Evolutionary conservation across 306 rosid species (phyloP).

Genomic region (Fagus sylvatica): DNA sequence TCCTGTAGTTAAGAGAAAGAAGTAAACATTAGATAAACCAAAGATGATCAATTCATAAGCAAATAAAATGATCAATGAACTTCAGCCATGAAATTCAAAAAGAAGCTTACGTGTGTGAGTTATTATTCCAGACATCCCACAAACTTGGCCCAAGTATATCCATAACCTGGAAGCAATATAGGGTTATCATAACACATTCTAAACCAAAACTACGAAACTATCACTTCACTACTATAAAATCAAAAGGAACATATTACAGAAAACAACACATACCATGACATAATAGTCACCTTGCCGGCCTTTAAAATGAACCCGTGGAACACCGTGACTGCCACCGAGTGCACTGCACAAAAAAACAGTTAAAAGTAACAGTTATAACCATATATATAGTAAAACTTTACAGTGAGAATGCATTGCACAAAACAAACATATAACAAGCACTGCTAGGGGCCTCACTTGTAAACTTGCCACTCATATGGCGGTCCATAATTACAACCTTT

Average conservation of each 20-base stretch:
- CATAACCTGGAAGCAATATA: constrained; percentile 64
- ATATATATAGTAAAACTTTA: neutral
- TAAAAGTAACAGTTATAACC: constrained; percentile 11
- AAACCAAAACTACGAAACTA: constrained; percentile 1
- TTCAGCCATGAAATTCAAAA: constrained; percentile 6
- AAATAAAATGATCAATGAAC: neutral
- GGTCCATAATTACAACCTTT: constrained; percentile 92
- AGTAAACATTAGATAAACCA: neutral
- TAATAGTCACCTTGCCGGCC: constrained; percentile 84
- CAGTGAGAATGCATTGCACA: neutral
- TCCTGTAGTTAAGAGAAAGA: constrained; percentile 44
- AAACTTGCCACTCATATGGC: constrained; percentile 92
- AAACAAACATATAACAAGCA: constrained; percentile 7
- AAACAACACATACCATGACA: constrained; percentile 66
- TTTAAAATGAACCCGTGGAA: constrained; percentile 85
- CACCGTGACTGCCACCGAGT: constrained; percentile 97
- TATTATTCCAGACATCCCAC: constrained; percentile 90
- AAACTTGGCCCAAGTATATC: constrained; percentile 96
- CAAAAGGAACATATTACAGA: constrained; percentile 7
- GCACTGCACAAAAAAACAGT: constrained; percentile 46
- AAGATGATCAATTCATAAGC: neutral
- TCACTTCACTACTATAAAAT: constrained; percentile 11
- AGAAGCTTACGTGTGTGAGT: constrained; percentile 63
- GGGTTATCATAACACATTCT: constrained; percentile 23
- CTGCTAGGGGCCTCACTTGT: constrained; percentile 58